Base-by-base conservation (phyloP, 495 filamentous ascomycete genomes). In the Rostrohypoxylon terebratum region DNA sequence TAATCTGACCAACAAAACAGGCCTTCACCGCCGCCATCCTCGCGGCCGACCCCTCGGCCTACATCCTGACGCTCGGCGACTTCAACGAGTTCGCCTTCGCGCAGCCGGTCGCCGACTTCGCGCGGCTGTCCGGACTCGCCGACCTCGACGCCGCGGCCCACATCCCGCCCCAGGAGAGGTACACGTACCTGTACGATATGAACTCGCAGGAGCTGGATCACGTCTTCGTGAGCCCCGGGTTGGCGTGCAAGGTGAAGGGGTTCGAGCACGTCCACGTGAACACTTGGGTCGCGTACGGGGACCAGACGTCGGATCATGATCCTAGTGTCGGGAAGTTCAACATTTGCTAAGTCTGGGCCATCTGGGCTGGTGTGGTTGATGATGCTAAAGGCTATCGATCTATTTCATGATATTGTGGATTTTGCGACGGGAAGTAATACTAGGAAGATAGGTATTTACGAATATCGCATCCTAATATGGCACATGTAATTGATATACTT, bases 31-130 rank as follows among this genome's bases (percentile, higher is more conserved):
- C 75, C 0, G 13, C 78, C 13, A 83, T 90, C 59, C 81, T 90
- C 8, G 68, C 62, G 1, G 44, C 79, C 13, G 80, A 87, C 67
- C 55, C 68, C 1, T 44, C 75, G 1, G 88, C 88, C 0, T 69
- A 72, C 7, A 77, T 91, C 36, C 76, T 89, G 18, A 75, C 82
- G 0, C 80, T 84, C 0, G 89, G 89, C 10, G 88, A 90, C 72
- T 91, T 87, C 76, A 90, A 91, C 82, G 89, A 91, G 78, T 90
- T 88, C 70, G 66, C 82, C 0, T 88, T 87, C 68, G 87, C 85
- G 10, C 40, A 74, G 74, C 87, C 88, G 0, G 73, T 89, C 72
- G 68, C 78, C 36, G 77, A 75, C 0, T 88, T 89, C 68, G 68
- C 70, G 5, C 11, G 44, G 0, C 65, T 81, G 6, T 85, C 84